Conservation (phyloP, 2,329 filamentous ascomycete genomes). For the Diaporthe helianthi region DNA sequence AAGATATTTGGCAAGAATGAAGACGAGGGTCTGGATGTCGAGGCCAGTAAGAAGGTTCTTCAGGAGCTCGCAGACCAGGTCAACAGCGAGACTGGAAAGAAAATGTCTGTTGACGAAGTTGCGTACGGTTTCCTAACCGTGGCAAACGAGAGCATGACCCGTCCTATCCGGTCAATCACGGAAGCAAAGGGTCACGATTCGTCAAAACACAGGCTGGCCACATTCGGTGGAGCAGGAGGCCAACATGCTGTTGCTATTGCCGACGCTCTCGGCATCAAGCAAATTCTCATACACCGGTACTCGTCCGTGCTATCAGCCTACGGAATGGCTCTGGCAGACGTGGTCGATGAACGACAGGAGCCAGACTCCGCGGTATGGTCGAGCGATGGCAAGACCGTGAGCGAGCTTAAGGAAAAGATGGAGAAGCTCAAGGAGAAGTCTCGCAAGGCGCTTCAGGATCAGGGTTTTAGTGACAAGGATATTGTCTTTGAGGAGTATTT, state of each 20-base stretch:
- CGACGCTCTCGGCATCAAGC: conserved; percentile 80
- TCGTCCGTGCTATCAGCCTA: conserved; percentile 91
- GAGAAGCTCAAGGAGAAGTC: conserved; percentile 81
- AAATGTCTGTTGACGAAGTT: conserved; percentile 82
- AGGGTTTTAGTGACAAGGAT: conserved; percentile 78
- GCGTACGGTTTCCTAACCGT: conserved; percentile 90
- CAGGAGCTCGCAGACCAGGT: conserved; percentile 78
- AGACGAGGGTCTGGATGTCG: conserved; percentile 77
- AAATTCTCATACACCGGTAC: conserved; percentile 86
- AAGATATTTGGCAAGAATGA: conserved; percentile 95
- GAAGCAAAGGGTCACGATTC: conserved; percentile 94
- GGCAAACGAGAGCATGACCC: conserved; percentile 89
- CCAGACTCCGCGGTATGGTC: conserved; percentile 71
- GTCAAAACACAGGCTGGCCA: conserved; percentile 86
- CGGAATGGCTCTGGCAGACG: conserved; percentile 91
- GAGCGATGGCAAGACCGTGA: conserved; percentile 62
- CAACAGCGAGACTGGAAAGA: conserved; percentile 75
- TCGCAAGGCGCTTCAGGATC: conserved; percentile 68
- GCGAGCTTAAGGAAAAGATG: conserved; percentile 76
- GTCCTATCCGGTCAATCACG: conserved; percentile 87
- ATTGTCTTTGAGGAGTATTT: conserved; percentile 91
- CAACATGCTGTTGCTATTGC: conserved; percentile 94
- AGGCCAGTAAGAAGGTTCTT: conserved; percentile 78
- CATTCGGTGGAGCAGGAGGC: conserved; percentile 89
- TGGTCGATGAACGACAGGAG: conserved; percentile 89